Percentiles rank a stretch among this genome's conserved stretches.
phyloP scores from a whole-genome alignment of 1,284 basidiomycete species.

The Naganishia sp. region DNA sequence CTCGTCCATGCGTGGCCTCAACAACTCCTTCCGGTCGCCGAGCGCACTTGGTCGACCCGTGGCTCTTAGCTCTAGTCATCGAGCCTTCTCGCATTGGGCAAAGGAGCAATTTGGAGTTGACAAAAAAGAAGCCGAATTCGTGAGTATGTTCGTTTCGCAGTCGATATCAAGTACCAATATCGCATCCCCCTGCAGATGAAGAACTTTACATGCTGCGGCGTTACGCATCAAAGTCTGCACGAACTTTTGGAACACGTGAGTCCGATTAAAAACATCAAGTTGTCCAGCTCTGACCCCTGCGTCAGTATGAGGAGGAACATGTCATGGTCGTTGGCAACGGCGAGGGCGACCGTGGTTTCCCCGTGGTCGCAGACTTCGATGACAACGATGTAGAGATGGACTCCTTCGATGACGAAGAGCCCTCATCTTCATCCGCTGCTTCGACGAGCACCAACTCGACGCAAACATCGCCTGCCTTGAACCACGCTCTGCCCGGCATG shows the following conservation, averaged over 20 bases:
- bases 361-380: constrained; percentile 26
- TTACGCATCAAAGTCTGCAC: constrained; percentile 32
- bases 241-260: constrained; percentile 34
- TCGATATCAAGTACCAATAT: background rate
- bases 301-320: constrained; percentile 34
- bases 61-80: constrained; percentile 9
- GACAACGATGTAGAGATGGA: constrained; percentile 36
- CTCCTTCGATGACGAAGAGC: constrained; percentile 31
- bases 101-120: constrained; percentile 22
- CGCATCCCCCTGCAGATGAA: constrained; percentile 27
- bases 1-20: constrained; percentile 28
- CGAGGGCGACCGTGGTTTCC: constrained; percentile 28
- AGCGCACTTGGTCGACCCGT: constrained; percentile 21
- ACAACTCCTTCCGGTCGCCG: constrained; percentile 30
- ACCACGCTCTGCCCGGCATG: constrained; percentile 31
- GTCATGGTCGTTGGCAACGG: constrained; percentile 30
- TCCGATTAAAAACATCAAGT: background rate
- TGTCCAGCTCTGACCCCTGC: no score
- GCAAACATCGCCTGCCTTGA: constrained; percentile 30
- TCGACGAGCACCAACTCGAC: constrained; percentile 30
- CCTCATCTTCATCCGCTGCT: constrained; percentile 29
- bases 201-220: constrained; percentile 34
- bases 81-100: constrained; percentile 28
- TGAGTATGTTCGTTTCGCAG: constrained; percentile 4
- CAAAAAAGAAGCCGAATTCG: constrained; percentile 34